Conservation (phyloP, 352 stramenopile species). For the Phytophthora litchii region DNA sequence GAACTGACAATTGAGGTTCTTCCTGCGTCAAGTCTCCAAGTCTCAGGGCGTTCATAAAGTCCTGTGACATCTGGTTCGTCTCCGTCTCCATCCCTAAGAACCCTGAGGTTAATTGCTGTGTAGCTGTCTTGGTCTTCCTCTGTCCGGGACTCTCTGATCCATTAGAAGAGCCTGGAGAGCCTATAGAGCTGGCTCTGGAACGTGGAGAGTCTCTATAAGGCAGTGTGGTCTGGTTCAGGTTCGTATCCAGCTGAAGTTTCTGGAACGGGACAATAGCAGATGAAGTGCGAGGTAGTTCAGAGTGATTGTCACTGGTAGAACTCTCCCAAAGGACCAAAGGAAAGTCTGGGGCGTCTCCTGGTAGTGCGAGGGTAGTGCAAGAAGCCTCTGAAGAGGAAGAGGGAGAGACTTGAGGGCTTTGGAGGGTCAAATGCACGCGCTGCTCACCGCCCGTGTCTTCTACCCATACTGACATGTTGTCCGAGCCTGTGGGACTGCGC, state of each 20-base stretch:
- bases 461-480: slow-evolving; percentile 64
- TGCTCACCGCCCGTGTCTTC: slow-evolving; percentile 53
- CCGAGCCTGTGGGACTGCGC: slow-evolving; percentile 51
- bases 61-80: slow-evolving; percentile 47
- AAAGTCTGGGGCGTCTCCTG: slow-evolving; percentile 49
- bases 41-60: slow-evolving; percentile 74
- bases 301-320: slow-evolving; percentile 11
- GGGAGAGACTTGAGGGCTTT: slow-evolving; percentile 4
- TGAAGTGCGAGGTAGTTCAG: slow-evolving; percentile 29
- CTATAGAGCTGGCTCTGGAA: slow-evolving; percentile 18
- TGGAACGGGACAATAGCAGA: slow-evolving; percentile 82
- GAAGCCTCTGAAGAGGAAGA: neutral
- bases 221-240: slow-evolving; percentile 75
- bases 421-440: slow-evolving; percentile 51
- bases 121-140: slow-evolving; percentile 22
- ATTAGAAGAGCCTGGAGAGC: slow-evolving; percentile 17
- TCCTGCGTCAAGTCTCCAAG: slow-evolving; percentile 57
- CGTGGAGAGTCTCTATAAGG: slow-evolving; percentile 37
- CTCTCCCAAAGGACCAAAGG: slow-evolving; percentile 58
- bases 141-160: slow-evolving; percentile 27
- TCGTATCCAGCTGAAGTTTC: slow-evolving; percentile 81
- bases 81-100: slow-evolving; percentile 38
- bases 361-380: slow-evolving; percentile 1
- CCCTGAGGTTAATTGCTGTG: slow-evolving; percentile 42
- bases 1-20: slow-evolving; percentile 76